Evolutionary conservation across 2,329 filamentous ascomycete genomes (phyloP).

Genomic region (Mariannaea sp.): DNA sequence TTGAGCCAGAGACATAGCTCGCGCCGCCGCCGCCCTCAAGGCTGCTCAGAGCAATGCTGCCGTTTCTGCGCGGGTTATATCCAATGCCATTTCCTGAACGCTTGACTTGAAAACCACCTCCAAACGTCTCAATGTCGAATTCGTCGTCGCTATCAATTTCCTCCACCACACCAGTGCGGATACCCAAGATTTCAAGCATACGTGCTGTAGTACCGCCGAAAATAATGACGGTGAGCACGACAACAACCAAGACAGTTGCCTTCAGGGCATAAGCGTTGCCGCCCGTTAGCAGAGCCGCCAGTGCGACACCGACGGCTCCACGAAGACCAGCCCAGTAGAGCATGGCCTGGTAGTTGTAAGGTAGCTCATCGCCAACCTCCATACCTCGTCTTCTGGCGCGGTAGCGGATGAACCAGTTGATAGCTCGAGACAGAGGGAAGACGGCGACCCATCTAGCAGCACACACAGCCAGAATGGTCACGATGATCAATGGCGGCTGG

Average conservation of each 20-base stretch:
- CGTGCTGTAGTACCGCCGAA: slow-evolving; percentile 96
- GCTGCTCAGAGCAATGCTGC: slow-evolving; percentile 62
- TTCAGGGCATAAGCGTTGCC: slow-evolving; percentile 81
- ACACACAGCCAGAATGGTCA: slow-evolving; percentile 90
- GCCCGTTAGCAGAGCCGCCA: slow-evolving; percentile 86
- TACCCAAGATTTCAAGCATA: slow-evolving; percentile 97
- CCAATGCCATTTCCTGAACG: slow-evolving; percentile 78
- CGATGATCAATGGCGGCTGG: slow-evolving; percentile 92
- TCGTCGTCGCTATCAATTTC: slow-evolving; percentile 98
- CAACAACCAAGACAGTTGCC: slow-evolving; percentile 95
- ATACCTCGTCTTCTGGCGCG: slow-evolving; percentile 74
- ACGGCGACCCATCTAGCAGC: slow-evolving; percentile 91
- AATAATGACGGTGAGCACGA: slow-evolving; percentile 97
- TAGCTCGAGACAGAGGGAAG: slow-evolving; percentile 85
- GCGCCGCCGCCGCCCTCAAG: slow-evolving; percentile 51
- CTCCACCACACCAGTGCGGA: slow-evolving; percentile 93
- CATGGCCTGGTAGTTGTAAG: slow-evolving; percentile 98
- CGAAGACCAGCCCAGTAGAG: slow-evolving; percentile 98
- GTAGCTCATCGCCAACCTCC: slow-evolving; percentile 84
- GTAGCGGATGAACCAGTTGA: slow-evolving; percentile 93
- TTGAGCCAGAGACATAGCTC: slow-evolving; percentile 60
- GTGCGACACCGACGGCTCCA: slow-evolving; percentile 91
- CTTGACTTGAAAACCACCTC: slow-evolving; percentile 77
- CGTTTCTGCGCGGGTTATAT: slow-evolving; percentile 71
- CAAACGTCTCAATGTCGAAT: slow-evolving; percentile 88